Evolutionary conservation across 2,329 filamentous ascomycete species (phyloP).

Genomic region (Colletotrichum aenigma): DNA sequence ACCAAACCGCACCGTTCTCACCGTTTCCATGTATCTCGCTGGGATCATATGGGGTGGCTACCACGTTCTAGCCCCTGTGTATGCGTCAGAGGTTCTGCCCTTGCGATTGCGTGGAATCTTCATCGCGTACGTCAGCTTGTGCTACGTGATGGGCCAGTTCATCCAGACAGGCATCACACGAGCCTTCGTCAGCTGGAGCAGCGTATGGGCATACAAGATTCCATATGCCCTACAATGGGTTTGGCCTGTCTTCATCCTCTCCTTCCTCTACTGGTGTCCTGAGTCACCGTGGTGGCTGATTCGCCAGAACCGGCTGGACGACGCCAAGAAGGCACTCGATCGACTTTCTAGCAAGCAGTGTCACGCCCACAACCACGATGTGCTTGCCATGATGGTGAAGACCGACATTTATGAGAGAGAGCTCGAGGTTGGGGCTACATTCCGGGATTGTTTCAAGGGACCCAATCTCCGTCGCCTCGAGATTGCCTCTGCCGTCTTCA

Average conservation of each 20-base stretch:
- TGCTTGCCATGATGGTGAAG: background rate
- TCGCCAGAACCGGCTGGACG: background rate
- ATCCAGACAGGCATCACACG: constrained; percentile 40
- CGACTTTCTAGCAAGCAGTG: background rate
- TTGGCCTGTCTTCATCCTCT: constrained; percentile 42
- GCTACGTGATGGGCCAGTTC: constrained; percentile 43
- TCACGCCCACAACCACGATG: background rate
- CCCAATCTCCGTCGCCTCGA: background rate
- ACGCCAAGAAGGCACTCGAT: constrained; percentile 28
- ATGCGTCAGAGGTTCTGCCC: constrained; percentile 48
- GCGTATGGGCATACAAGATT: constrained; percentile 48
- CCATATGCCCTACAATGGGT: constrained; percentile 54
- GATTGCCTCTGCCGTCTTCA: background rate
- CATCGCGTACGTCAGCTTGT: constrained; percentile 48
- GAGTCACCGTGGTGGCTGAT: background rate
- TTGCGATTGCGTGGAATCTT: constrained; percentile 45
- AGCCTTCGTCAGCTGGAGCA: constrained; percentile 32
- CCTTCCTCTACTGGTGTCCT: background rate
- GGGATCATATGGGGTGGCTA: background rate
- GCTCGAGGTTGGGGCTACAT: background rate
- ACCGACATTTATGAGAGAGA: background rate
- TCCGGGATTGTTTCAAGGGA: background rate
- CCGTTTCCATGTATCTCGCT: background rate
- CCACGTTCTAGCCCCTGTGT: constrained; percentile 37
- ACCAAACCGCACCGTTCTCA: background rate